Evolutionary conservation across 148 eudicot genomes (phyloP), one percentile per base, ranked within the genome.

Genomic region (Heliosperma pusillum): DNA sequence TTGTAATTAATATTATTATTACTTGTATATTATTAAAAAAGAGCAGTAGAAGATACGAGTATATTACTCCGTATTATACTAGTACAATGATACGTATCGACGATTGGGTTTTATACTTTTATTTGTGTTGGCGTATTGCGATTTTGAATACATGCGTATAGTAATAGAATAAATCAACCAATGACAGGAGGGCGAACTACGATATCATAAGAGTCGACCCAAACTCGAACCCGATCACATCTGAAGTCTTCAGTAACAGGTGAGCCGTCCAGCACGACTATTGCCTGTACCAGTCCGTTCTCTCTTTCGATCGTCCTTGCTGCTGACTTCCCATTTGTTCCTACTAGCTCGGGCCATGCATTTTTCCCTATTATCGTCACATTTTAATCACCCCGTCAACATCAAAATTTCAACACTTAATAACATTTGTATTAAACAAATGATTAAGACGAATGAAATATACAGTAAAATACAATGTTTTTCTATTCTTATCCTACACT

Each of bases 211-310:
- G 25, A 13, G 62, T 83, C 61, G 16, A 85, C 78, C 74, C 74
- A 85, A 66, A 85, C 86, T 72, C 88, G 70, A 55, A 85, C 88
- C 66, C 88, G 86, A 47, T 83, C 61, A 57, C 88, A 86, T 20
- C 80, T 22, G 64, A 80, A 85, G 64, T 80, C 80, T 21, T 10
- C 40, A 3, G 68, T 75, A 33, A 57, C 64, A 1, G 71, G 26
- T 53, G 74, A 47, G 12, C 88, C 86, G 12, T 78, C 82, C 29
- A 1, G 33, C 30, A 85, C 6, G 5, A 80, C 65, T 2, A 80
- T 78, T 3, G 86, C 84, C 7, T 57, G 2, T 57, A 83, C 86
- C 12, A 40, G 12, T 0, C 13, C 30, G 63, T 83, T 86, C 42
- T 86, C 82, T 20, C 29, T 65, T 66, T 80, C 77, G 52, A 85